Base-by-base conservation (phyloP, 2,329 filamentous ascomycete genomes). In the Paecilomyces formosus region DNA sequence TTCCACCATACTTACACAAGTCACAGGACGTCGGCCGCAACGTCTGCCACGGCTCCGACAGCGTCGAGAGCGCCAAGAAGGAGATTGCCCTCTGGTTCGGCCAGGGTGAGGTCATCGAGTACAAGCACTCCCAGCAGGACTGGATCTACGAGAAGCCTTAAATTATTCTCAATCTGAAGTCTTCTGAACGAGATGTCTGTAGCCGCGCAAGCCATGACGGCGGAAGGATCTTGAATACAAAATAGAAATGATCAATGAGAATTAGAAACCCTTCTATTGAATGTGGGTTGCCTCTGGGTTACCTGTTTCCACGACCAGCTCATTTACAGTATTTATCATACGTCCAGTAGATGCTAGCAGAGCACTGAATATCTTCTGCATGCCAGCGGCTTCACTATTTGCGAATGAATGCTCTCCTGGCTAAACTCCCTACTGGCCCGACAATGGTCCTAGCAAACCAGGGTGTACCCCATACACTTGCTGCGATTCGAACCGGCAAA, bases 81-180 rank as follows among this genome's bases (percentile, higher is more conserved):
- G 94, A 99, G 85, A 99, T 99, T 77, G 88, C 88, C 73, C 88
- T 97, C 76, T 99, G 94, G 94, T 99, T 99, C 89, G 87, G 89
- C 81, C 82, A 89, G 69, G 87, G 86, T 69, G 94, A 97, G 80
- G 76, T 96, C 74, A 80, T 91, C 80, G 83, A 76, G 81, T 97
- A 89, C 86, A 93, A 94, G 85, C 82, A 83, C 68, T 83, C 89
- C 76, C 85, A 90, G 81, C 85, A 89, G 81, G 86, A 89, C 84
- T 97, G 94, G 94, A 83, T 97, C 84, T 97, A 97, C 84, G 94
- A 99, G 89, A 93, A 95, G 85, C 70, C 81, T 63, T 78, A 77
- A 69, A 74, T 52, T 28, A 24, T 65, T 53, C 64, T 70, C 64
- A 59, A 58, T 52, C 59, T 55, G 59, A 45, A 7, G 39, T 8